These are phyloP conservation scores for Zymoseptoria ardabiliae DNA, from an alignment of 2,329 filamentous ascomycete species.

Conservation along the genomic window DNA sequence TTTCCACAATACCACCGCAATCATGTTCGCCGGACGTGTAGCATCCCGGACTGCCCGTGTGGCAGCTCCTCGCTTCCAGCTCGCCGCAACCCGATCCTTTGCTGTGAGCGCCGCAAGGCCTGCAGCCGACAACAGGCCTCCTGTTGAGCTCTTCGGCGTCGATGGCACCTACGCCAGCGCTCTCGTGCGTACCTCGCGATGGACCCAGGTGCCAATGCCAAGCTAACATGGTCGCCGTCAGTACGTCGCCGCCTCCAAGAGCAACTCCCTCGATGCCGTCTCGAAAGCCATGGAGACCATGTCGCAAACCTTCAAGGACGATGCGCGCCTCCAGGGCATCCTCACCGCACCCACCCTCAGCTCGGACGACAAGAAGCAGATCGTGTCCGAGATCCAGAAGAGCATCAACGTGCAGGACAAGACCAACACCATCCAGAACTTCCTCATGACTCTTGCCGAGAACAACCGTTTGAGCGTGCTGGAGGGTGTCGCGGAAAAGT, in stretches of 20 bases:
- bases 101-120: slow-evolving; percentile 54
- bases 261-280: slow-evolving; percentile 73
- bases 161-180: slow-evolving; percentile 98
- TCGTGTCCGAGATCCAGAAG: slow-evolving; percentile 84
- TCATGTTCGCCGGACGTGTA: slow-evolving; percentile 51
- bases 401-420: slow-evolving; percentile 62
- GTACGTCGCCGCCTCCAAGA: slow-evolving; percentile 96
- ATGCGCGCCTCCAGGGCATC: slow-evolving; percentile 70
- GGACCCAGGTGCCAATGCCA: background rate
- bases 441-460: slow-evolving; percentile 81
- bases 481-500: slow-evolving; percentile 79
- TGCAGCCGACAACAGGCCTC: background rate
- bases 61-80: slow-evolving; percentile 51
- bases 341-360: slow-evolving; percentile 74
- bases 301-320: slow-evolving; percentile 65
- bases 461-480: slow-evolving; percentile 91
- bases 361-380: slow-evolving; percentile 71
- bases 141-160: slow-evolving; percentile 69
- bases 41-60: slow-evolving; percentile 52
- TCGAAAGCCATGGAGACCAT: slow-evolving; percentile 72
- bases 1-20: slow-evolving; percentile 22
- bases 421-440: slow-evolving; percentile 82
- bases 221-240: slow-evolving; percentile 34
- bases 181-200: slow-evolving; percentile 63
- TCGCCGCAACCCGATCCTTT: slow-evolving; percentile 65